These are phyloP conservation scores for Colletotrichum karsti DNA, from an alignment of 2,329 filamentous ascomycete genomes.

Conservation along the genomic window DNA sequence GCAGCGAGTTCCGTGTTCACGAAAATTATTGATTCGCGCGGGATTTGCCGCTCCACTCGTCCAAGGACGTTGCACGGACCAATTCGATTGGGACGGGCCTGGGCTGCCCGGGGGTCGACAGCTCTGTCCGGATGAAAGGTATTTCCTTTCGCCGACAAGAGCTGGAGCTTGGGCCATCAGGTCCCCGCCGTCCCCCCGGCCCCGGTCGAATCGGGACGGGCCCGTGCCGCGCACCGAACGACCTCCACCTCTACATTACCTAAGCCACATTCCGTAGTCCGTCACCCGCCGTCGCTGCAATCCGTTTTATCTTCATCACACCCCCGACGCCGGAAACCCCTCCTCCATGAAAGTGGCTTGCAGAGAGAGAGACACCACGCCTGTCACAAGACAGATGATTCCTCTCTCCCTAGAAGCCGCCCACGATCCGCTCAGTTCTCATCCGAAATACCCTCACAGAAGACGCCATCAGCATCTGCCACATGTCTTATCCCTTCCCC, in stretches of 20 bases:
- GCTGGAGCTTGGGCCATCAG: background rate
- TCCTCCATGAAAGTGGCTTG: background rate
- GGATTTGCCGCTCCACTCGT: conserved; percentile 25
- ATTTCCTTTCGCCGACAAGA: background rate
- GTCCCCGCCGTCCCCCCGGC: background rate
- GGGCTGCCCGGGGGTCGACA: no score
- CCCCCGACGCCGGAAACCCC: background rate
- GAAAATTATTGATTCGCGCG: conserved; percentile 28
- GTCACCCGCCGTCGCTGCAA: background rate
- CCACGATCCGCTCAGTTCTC: background rate
- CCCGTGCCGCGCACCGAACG: conserved; percentile 17
- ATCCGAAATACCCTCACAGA: background rate
- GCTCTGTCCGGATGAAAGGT: background rate
- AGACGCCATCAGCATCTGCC: background rate
- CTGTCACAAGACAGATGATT: background rate
- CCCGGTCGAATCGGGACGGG: conserved; percentile 13
- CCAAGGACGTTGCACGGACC: background rate
- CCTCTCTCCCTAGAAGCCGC: background rate
- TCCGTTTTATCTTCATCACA: background rate
- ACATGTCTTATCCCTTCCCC: background rate
- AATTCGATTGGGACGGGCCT: background rate
- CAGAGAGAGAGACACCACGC: background rate
- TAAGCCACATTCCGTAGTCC: conserved; percentile 7
- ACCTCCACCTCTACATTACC: conserved; percentile 7
- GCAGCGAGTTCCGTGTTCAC: conserved; percentile 9